Percentiles rank a stretch among this genome's conserved stretches.
These are phyloP conservation scores for Cladosporium austrohemisphaericum DNA, from an alignment of 2,329 filamentous ascomycete genomes.

Conservation along the genomic window DNA sequence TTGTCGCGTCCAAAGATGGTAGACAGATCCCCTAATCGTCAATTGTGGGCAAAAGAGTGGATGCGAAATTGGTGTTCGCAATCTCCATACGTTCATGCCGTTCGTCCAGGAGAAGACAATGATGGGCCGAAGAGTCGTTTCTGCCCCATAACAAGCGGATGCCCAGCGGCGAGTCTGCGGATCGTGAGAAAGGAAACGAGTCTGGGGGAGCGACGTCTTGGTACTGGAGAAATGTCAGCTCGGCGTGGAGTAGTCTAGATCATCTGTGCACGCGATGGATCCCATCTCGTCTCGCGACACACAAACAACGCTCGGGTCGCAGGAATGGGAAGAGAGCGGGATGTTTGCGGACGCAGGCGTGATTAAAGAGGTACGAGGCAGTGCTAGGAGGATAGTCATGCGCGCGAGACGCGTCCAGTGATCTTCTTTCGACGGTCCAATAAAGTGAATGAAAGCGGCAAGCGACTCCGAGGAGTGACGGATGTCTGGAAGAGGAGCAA, in stretches of 20 bases:
- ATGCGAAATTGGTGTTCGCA: no score
- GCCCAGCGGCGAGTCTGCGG: background rate
- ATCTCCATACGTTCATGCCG: no score
- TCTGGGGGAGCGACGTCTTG: background rate
- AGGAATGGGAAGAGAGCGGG: background rate
- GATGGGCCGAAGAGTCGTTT: background rate
- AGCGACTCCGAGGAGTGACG: slow-evolving; percentile 4
- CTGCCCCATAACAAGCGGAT: background rate
- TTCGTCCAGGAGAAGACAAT: background rate
- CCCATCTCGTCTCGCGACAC: no score
- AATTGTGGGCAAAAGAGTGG: no score
- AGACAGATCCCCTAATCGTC: no score
- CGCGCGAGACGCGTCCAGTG: no score
- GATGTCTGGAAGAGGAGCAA: slow-evolving; percentile 1
- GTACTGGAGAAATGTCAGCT: background rate
- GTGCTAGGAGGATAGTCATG: background rate
- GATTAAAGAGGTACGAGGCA: background rate
- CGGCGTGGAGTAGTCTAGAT: no score
- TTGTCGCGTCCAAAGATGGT: no score
- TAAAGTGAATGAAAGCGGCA: slow-evolving; percentile 1
- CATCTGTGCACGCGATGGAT: no score
- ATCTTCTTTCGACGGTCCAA: no score
- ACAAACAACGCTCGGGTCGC: background rate
- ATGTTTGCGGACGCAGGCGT: background rate
- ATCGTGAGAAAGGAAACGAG: background rate